Base-by-base conservation (phyloP, 805 yeast genomes). In the Ogataea ganodermae region DNA sequence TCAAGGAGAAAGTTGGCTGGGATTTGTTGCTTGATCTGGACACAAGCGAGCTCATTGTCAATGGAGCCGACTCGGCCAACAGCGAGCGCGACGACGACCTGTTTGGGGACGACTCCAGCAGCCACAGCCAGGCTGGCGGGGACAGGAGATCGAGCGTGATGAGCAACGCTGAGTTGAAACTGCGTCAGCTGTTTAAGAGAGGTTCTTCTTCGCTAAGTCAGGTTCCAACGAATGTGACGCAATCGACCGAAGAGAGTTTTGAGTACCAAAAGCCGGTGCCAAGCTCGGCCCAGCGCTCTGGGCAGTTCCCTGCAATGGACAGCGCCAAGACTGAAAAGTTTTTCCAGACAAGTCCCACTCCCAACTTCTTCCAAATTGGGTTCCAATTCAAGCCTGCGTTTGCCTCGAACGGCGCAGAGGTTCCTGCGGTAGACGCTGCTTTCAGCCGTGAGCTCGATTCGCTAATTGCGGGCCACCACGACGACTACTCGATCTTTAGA, bases 11-110 rank as follows among this genome's bases (percentile, higher is more conserved):
- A 47, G 71, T 61, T 6, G 49, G 49, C 18, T 84, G 86, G 85
- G 87, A 85, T 61, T 61, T 81, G 26, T 73, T 79, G 50, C 78
- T 81, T 47, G 83, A 85, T 60, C 56, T 85, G 51, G 90, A 84
- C 56, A 42, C 72, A 0, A 76, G 76, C 38, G 74, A 70, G 45
- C 57, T 81, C 32, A 54, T 60, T 24, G 45, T 72, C 27, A 42
- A 24, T 18, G 41, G 28, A 30, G n/a, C 33, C 6, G 37, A 35
- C 16, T 10, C 28, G 2, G 28, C n/a, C 44, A 62, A 23, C 22
- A 31, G 35, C 14, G 42, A 38, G 17, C 32, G 33, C 37, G 45
- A 49, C 8, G 52, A 45, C 7, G 57, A 50, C 23, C 27, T 50
- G 6, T 44, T 36, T 20, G n/a, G 23, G 6, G 45, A 39, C 18